Evolutionary conservation across 768 basidiomycete genomes (phyloP).

Genomic region (Lentinula guzmanii): DNA sequence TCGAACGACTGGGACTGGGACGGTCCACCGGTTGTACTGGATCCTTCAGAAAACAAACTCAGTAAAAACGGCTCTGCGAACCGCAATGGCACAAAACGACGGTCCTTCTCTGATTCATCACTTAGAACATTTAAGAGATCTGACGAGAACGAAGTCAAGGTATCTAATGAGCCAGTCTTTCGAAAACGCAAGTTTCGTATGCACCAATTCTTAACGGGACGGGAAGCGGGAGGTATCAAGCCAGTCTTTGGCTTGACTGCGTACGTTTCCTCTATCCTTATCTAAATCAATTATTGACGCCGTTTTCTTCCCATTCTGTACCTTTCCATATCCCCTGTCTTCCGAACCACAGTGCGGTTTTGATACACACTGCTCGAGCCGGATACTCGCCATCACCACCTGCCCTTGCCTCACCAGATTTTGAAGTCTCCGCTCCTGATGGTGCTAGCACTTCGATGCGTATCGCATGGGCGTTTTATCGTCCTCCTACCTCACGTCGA

Average conservation of each 20-base stretch:
- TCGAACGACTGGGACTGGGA: conserved; percentile 46
- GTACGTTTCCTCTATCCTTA: conserved; percentile 36
- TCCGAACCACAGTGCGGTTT: conserved; percentile 28
- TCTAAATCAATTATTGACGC: background rate
- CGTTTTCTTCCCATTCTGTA: background rate
- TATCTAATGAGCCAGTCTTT: background rate
- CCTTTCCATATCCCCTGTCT: background rate
- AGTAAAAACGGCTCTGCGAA: background rate
- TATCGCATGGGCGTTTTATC: conserved; percentile 5
- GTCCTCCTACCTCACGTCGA: background rate
- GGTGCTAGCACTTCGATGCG: background rate
- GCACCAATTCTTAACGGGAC: conserved; percentile 81
- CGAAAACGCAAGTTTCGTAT: conserved; percentile 39
- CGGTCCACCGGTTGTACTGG: conserved; percentile 19
- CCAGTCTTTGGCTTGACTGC: conserved; percentile 88
- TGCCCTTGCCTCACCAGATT: conserved; percentile 19
- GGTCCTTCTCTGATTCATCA: background rate
- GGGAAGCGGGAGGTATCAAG: conserved; percentile 79
- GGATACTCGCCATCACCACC: conserved; percentile 35
- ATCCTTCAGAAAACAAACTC: background rate
- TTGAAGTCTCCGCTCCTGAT: conserved; percentile 31
- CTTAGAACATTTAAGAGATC: background rate
- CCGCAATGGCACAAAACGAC: background rate
- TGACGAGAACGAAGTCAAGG: background rate
- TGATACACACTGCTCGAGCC: conserved; percentile 38